phyloP scores from a whole-genome alignment of 1,284 basidiomycete species.

The Cryptococcus floricola region DNA sequence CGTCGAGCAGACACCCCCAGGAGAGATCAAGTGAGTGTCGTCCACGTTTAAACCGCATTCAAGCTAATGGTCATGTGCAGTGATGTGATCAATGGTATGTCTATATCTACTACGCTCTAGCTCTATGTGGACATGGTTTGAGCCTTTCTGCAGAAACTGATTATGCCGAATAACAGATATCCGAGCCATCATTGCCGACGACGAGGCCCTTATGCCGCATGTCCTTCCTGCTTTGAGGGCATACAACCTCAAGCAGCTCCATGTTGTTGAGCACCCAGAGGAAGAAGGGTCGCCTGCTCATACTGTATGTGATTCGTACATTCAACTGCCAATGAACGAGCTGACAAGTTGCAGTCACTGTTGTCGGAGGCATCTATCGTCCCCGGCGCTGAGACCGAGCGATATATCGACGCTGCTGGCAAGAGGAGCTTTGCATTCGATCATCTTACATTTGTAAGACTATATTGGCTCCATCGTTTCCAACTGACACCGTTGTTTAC shows the following conservation, averaged over 20 bases:
- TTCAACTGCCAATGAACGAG: not conserved
- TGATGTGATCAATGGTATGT: slow-evolving; percentile 78
- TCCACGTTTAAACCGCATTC: not conserved
- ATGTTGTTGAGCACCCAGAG: slow-evolving; percentile 62
- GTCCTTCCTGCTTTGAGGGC: slow-evolving; percentile 70
- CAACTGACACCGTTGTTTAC: not conserved
- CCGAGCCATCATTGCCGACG: slow-evolving; percentile 78
- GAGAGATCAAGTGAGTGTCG: slow-evolving; percentile 69
- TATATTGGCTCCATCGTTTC: not conserved
- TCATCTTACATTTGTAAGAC: slow-evolving; percentile 67
- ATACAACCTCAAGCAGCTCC: slow-evolving; percentile 82
- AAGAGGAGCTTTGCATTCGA: slow-evolving; percentile 75
- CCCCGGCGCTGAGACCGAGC: slow-evolving; percentile 50
- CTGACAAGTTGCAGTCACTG: slow-evolving; percentile 23
- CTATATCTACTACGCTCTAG: not conserved
- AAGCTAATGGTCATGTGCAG: slow-evolving; percentile 22
- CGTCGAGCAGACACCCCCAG: slow-evolving; percentile 83
- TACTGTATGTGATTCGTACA: slow-evolving; percentile 17
- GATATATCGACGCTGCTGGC: slow-evolving; percentile 76
- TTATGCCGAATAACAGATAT: slow-evolving; percentile 59
- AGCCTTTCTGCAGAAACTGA: no score
- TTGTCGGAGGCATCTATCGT: slow-evolving; percentile 36
- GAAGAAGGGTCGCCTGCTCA: slow-evolving; percentile 23
- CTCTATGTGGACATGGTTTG: not conserved
- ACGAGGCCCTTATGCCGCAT: slow-evolving; percentile 70